A percentile compares a stretch with the other conserved stretches of the same genome.
These are phyloP conservation scores for Debaryomyces sp. DNA, from an alignment of 1,139 yeast species.

Conservation along the genomic window DNA sequence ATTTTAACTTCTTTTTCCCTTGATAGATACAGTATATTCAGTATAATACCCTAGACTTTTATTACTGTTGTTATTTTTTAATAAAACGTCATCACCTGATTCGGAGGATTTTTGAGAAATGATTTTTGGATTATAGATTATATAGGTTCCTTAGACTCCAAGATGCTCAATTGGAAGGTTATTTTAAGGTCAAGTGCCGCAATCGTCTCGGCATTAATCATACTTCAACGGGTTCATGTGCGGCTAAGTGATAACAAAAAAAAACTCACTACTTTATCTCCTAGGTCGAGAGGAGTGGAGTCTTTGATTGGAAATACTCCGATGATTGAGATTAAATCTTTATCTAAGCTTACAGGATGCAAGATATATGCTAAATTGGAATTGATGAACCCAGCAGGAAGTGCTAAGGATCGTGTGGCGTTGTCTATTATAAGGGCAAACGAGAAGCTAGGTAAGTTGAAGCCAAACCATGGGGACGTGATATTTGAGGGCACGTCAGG, in stretches of 20 bases:
- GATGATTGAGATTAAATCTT: constrained; percentile 70
- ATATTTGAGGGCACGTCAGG: constrained; percentile 96
- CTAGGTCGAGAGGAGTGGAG: constrained; percentile 42
- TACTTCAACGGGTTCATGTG: constrained; percentile 16
- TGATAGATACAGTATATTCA: not conserved
- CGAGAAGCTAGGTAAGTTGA: constrained; percentile 59
- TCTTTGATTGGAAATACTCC: constrained; percentile 89
- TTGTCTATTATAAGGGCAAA: constrained; percentile 75
- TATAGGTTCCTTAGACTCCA: not conserved
- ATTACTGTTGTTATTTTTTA: not conserved
- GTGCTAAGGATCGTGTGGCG: constrained; percentile 95
- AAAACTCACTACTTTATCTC: constrained; percentile 26
- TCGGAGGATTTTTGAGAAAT: not conserved
- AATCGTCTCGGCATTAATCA: constrained; percentile 15
- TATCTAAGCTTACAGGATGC: constrained; percentile 78
- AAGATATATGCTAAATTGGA: constrained; percentile 87
- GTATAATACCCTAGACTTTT: not conserved
- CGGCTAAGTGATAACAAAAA: not conserved
- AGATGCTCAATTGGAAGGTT: constrained; percentile 9
- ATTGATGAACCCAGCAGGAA: constrained; percentile 88
- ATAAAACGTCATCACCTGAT: not conserved
- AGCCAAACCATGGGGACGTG: constrained; percentile 59
- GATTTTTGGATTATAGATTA: not conserved
- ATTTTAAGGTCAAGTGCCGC: constrained; percentile 20
- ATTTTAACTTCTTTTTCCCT: not conserved